phyloP scores from a whole-genome alignment of 345 rosid species.

The Toxicodendron radicans region DNA sequence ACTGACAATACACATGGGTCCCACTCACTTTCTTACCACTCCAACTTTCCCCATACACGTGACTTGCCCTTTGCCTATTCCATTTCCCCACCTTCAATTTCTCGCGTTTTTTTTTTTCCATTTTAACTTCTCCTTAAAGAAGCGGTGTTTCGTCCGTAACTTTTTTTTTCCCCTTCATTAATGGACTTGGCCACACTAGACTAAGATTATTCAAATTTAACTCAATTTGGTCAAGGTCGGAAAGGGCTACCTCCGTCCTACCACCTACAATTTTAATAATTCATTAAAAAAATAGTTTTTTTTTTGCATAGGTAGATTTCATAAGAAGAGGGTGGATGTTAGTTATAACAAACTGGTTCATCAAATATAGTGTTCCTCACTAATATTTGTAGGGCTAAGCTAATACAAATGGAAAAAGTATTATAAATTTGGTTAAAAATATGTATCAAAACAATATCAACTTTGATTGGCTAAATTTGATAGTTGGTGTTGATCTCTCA shows the following conservation, averaged over 20 bases:
- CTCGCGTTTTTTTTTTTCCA: neutral
- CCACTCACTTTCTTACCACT: slow-evolving; percentile 29
- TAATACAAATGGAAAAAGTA: too few species aligned
- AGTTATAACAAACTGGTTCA: neutral
- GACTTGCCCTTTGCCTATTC: slow-evolving; percentile 19
- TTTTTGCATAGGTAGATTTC: too few species aligned
- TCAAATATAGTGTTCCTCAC: neutral
- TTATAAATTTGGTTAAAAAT: too few species aligned
- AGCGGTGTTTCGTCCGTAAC: neutral
- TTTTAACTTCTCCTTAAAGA: neutral
- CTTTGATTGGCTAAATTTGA: neutral
- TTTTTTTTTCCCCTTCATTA: neutral
- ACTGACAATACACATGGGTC: slow-evolving; percentile 51
- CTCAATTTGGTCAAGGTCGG: too few species aligned
- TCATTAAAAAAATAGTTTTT: too few species aligned
- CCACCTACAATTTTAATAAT: too few species aligned
- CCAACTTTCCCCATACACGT: slow-evolving; percentile 30
- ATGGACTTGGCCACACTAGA: too few species aligned
- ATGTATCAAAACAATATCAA: neutral
- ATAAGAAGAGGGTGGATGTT: neutral
- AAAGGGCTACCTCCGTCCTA: too few species aligned
- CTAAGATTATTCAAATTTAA: too few species aligned
- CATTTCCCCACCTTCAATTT: neutral
- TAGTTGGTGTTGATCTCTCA: too few species aligned
- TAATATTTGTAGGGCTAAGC: neutral